phyloP scores from a whole-genome alignment of 495 filamentous ascomycete species.

The Tuber calosporum region DNA sequence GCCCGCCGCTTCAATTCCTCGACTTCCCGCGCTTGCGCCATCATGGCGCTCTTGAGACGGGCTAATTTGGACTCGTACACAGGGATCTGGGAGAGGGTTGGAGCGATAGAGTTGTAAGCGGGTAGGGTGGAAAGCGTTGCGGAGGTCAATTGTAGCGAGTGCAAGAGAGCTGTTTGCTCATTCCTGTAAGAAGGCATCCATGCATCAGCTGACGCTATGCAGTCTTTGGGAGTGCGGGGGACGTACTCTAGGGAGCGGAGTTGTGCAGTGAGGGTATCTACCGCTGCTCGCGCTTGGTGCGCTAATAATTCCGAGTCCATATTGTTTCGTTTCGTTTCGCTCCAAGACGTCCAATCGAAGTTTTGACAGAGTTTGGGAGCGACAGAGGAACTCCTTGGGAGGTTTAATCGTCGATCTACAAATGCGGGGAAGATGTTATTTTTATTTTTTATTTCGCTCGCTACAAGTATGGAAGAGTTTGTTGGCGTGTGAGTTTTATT shows the following conservation, averaged over 20 bases:
- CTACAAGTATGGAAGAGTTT: neutral
- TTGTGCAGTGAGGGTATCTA: slow-evolving; percentile 32
- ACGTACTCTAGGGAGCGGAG: slow-evolving; percentile 35
- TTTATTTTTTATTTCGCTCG: slow-evolving; percentile 5
- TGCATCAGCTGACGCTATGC: neutral
- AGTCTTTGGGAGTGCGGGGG: neutral
- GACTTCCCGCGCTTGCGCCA: slow-evolving; percentile 32
- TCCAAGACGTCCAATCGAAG: neutral
- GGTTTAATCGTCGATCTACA: slow-evolving; percentile 8
- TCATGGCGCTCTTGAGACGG: slow-evolving; percentile 33
- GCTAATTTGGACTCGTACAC: slow-evolving; percentile 35
- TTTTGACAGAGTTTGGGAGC: slow-evolving; percentile 4
- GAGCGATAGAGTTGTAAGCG: slow-evolving; percentile 29
- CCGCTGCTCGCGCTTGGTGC: slow-evolving; percentile 31
- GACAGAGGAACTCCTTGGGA: neutral
- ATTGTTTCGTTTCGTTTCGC: slow-evolving; percentile 6
- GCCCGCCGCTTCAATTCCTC: slow-evolving; percentile 33
- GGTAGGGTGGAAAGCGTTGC: slow-evolving; percentile 32
- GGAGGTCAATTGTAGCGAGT: slow-evolving; percentile 32
- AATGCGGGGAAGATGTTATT: slow-evolving; percentile 23
- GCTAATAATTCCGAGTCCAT: slow-evolving; percentile 33
- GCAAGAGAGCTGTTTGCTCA: slow-evolving; percentile 37
- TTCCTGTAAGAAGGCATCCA: slow-evolving; percentile 17
- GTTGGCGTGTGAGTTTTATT: neutral
- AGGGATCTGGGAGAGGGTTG: slow-evolving; percentile 36